Base-by-base conservation (phyloP, 331 rosid genomes). In the Cydonia oblonga region DNA sequence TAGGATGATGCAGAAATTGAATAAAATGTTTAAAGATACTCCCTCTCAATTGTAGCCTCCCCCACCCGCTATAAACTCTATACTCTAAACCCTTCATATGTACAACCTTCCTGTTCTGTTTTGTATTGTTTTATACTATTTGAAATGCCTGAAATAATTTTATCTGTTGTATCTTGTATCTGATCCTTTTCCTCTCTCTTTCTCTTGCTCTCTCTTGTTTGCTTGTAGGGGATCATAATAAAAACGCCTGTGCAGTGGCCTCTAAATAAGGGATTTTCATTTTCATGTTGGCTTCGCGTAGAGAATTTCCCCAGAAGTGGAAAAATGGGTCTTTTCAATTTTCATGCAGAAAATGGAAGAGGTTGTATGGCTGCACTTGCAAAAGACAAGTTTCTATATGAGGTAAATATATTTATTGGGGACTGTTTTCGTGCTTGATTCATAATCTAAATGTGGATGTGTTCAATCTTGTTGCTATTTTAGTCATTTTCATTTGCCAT, bases 241-340 rank as follows among this genome's bases (percentile, higher is more conserved):
- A 85, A 84, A 78, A 93, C 96, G 2, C 96, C 98, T 70, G 76
- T 91, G 76, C 98, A 91, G 84, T 93, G 92, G 97, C 98, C 97
- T 74, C 87, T 89, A 80, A 77, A 79, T 64, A 93, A 89, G 84
- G 98, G 98, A 0, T 93, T 87, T 85, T 86, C 98, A 26, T 89
- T 91, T 89, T 86, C 97, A 78, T 91, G 97, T 67, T 93, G 98
- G 98, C 92, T 93, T 63, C 86, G 98, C 77, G 82, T 93, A 76
- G 98, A 93, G 82, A 89, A 87, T 84, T 93, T 93, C 73, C 98
- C 97, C 79, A 79, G 85, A 66, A 81, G 76, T 85, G 98, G 95
- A 78, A 80, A 86, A 68, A 87, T 93, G 98, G 96, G 97, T 72
- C 92, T 93, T 76, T 93, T 93, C 87, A 79, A 89, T 85, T 93